phyloP scores from a whole-genome alignment of 768 basidiomycete genomes.

The Macrolepiota albuminosa region DNA sequence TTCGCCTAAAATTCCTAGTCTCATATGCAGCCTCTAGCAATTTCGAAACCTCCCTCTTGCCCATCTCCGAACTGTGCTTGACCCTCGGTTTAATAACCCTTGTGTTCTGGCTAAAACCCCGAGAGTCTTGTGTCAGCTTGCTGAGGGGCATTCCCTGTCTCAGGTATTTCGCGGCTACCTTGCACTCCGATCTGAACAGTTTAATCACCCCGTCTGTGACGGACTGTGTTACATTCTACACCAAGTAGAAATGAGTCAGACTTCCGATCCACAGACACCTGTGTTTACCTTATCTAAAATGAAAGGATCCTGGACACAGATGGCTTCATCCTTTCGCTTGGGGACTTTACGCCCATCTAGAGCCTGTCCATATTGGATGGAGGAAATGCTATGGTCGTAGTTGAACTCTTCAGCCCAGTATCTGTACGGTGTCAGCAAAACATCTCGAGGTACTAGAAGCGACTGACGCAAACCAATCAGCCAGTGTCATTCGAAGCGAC shows the following conservation, averaged over 20 bases:
- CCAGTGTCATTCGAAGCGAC: conserved; percentile 21
- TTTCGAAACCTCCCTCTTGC: not conserved
- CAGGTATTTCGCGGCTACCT: not conserved
- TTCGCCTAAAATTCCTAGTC: not conserved
- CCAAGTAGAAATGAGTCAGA: not conserved
- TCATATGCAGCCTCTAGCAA: not conserved
- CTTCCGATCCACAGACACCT: not conserved
- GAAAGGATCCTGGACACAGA: conserved; percentile 12
- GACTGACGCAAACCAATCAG: conserved; percentile 40
- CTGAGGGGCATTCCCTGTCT: not conserved
- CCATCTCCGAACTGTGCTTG: not conserved
- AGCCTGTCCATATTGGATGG: conserved; percentile 8
- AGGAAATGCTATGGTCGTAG: conserved; percentile 15
- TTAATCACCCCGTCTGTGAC: not conserved
- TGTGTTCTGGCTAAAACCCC: not conserved
- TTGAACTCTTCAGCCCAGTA: conserved; percentile 41
- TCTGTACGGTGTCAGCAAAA: conserved; percentile 22
- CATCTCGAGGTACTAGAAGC: not conserved
- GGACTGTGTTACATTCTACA: conserved; percentile 4
- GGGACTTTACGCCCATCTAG: not conserved
- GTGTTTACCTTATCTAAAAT: conserved; percentile 2
- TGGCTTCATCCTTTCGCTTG: too few species aligned
- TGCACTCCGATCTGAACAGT: conserved; percentile 2
- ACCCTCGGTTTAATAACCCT: not conserved
- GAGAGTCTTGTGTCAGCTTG: not conserved